Base-by-base conservation (phyloP, 1,284 basidiomycete genomes). In the Cystobasidium pallidum region DNA sequence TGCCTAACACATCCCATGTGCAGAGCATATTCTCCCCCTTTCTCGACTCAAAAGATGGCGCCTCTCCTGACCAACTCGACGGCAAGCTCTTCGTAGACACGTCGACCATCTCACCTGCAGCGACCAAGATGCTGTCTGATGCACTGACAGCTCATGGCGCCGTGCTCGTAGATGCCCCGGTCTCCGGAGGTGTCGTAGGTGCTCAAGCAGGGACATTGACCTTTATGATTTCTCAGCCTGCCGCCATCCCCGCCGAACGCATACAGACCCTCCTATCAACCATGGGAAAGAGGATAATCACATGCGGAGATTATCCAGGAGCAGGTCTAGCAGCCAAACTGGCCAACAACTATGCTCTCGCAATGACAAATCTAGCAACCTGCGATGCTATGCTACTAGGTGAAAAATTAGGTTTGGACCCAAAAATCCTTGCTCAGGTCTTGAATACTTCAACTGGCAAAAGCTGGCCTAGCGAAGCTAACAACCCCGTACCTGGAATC, bases 161-260 rank as follows among this genome's bases (percentile, higher is more conserved):
- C 3, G 83, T 82, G 47, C 92, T 94, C 87, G 85, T 94, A 55
- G 92, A 95, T 80, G 91, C 92, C 1, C 93, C 92, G 17, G 92
- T 95, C 0, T 92, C 91, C 41, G 92, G 92, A 72, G 93, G 92
- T 87, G 78, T 73, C 7, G 83, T 89, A 19, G 92, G 92, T 26
- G 93, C 93, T 10, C 19, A 93, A 93, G 67, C 89, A 6, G 91
- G 86, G 36, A 91, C 91, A 0, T 84, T 95, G n/a, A 88, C 90
- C 21, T 95, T 95, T 84, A 88, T 95, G 70, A 90, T 93, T 30
- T 84, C 86, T 17, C 93, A 45, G 34, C 75, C 66, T 8, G 2
- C 21, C 17, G 28, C 66, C 1, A 30, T 65, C 17, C 51, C 66
- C 1, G 15, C 89, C 78, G 79, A 83, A n/a, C 81, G 82, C 28